Evolutionary conservation across 148 eudicot species (phyloP), one percentile per base, ranked within the genome.

Genomic region (Selenicereus undatus): DNA sequence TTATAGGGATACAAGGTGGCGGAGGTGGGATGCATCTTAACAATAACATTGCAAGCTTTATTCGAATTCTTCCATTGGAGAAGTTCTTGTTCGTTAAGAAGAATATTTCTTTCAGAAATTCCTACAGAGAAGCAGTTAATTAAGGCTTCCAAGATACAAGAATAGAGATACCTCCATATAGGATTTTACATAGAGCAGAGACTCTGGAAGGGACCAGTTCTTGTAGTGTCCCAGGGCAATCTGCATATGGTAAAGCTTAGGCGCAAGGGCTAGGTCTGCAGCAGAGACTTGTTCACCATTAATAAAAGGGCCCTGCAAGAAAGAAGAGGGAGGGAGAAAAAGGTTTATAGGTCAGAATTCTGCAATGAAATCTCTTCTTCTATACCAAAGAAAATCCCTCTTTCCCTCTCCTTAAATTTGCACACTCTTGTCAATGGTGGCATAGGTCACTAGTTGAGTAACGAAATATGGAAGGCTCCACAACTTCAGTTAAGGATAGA

Each of bases 171-270:
- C 98, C 98, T 92, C 89, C 94, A 92, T 91, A 90, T 95, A 95
- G 48, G 93, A 80, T 86, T 93, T 91, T 80, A 92, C 74, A 78
- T 85, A 77, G 71, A 93, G 79, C 78, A 95, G 96, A 52, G 92
- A 93, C 77, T 91, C 92, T 69, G 97, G 97, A 77, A 95, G 85
- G 0, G 93, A 91, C 98, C 98, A 95, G 36, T 86, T 90, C 85
- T 95, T 95, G 76, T 88, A 93, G 86, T 95, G 94, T 78, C 91
- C 91, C 85, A 95, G 73, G 54, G 97, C 87, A 84, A 90, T 89
- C 85, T 95, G 94, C 80, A 95, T 75, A 86, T 95, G 99, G 82
- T 93, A 93, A 78, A 95, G 91, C 88, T 95, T 95, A 78, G 99
- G 99, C 80, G 91, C 97, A 77, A 95, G 97, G 42, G 97, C 82